Conservation (phyloP, 345 rosid species). For the Ceriops zippeliana region DNA sequence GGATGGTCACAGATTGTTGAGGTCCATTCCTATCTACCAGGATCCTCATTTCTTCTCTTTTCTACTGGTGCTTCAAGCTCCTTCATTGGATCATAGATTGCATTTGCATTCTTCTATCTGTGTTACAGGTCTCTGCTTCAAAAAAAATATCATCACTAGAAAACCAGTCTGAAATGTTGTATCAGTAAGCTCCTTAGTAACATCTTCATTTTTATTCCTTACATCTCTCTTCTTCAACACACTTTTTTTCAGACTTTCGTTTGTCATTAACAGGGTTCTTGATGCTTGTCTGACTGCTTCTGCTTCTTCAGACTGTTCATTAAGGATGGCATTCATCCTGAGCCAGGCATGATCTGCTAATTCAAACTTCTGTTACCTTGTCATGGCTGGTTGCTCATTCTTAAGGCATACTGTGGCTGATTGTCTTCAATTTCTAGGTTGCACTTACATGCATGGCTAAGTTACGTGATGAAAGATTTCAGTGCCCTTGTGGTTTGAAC, state of each 20-base stretch:
- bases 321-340: conserved; percentile 83
- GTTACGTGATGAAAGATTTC: conserved; percentile 80
- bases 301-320: conserved; percentile 90
- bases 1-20: conserved; percentile 96
- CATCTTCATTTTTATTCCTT: conserved; percentile 8
- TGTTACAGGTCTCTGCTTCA: conserved; percentile 65
- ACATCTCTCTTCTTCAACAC: conserved; percentile 16
- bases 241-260: conserved; percentile 28
- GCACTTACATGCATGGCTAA: conserved; percentile 98
- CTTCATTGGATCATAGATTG: neutral
- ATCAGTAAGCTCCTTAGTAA: conserved; percentile 53
- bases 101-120: conserved; percentile 4
- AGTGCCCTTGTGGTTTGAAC: conserved; percentile 55
- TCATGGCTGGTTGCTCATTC: neutral
- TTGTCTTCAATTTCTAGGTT: conserved; percentile 47
- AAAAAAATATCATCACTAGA: conserved; percentile 69
- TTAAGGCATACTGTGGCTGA: neutral
- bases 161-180: conserved; percentile 71
- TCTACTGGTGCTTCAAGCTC: neutral
- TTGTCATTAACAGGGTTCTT: conserved; percentile 63
- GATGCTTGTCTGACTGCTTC: conserved; percentile 86
- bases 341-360: conserved; percentile 50
- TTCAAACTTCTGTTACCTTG: neutral
- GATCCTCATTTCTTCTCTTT: neutral
- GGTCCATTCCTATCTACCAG: conserved; percentile 40